phyloP scores from a whole-genome alignment of 2,329 filamentous ascomycete species.

The Tolypocladium ophioglossoides region DNA sequence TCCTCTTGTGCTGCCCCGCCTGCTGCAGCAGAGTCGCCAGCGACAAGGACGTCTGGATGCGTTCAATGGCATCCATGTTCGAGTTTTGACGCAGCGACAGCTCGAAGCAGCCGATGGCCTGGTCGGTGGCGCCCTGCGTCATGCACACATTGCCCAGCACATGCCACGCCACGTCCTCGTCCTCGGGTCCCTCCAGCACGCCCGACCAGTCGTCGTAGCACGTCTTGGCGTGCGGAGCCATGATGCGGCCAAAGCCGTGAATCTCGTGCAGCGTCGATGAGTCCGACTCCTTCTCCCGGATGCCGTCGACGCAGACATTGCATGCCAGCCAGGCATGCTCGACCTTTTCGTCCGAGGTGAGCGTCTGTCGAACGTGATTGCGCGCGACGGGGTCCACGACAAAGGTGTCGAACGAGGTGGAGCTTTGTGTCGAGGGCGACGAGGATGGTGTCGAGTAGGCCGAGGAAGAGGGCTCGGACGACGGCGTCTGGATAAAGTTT shows the following conservation, averaged over 20 bases:
- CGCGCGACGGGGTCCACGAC: conserved; percentile 12
- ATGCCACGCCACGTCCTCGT: conserved; percentile 26
- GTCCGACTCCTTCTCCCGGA: conserved; percentile 9
- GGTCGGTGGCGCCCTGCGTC: conserved; percentile 12
- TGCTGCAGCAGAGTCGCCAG: conserved; percentile 12
- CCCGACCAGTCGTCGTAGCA: conserved; percentile 15
- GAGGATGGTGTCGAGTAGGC: conserved; percentile 7
- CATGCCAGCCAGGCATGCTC: conserved; percentile 14
- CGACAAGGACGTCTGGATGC: conserved; percentile 11
- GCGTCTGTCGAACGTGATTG: conserved; percentile 9
- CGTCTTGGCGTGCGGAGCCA: conserved; percentile 15
- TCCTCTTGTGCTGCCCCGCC: conserved; percentile 6
- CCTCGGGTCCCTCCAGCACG: conserved; percentile 9
- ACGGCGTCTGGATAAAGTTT: conserved; percentile 13
- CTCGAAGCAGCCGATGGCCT: conserved; percentile 16
- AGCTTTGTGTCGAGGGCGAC: conserved; percentile 7
- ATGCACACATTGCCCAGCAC: conserved; percentile 20
- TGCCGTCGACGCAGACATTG: conserved; percentile 12
- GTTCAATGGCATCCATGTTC: conserved; percentile 7
- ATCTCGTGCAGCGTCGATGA: conserved; percentile 11
- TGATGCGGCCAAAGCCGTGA: conserved; percentile 13
- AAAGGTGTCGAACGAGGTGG: conserved; percentile 10
- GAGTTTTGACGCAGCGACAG: conserved; percentile 9
- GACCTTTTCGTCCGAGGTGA: conserved; percentile 9
- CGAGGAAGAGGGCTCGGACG: conserved; percentile 3